A percentile compares a stretch with the other conserved stretches of the same genome.
phyloP scores from a whole-genome alignment of 1,284 basidiomycete species.

The Marasmius fiardii region DNA sequence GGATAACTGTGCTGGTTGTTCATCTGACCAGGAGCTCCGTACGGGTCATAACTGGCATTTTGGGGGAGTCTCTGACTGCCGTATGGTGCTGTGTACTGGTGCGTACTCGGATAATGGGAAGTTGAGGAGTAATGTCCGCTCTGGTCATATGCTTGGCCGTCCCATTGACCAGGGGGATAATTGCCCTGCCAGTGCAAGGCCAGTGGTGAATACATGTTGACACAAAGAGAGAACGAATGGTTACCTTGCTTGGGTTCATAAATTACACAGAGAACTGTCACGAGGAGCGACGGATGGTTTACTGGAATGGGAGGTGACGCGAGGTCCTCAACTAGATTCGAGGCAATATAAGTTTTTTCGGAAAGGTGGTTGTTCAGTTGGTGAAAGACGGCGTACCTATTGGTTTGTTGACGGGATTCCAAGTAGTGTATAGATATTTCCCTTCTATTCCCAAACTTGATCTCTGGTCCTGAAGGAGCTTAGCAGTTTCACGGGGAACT shows the following conservation, averaged over 20 bases:
- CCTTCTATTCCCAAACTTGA: neutral
- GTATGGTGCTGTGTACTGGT: constrained; percentile 3
- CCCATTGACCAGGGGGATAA: constrained; percentile 12
- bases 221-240: neutral
- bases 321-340: neutral
- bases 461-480: constrained; percentile 10
- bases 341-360: constrained; percentile 13
- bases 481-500: constrained; percentile 10
- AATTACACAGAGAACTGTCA: neutral
- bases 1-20: constrained; percentile 7
- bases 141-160: constrained; percentile 7
- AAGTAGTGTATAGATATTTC: constrained; percentile 8
- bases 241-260: constrained; percentile 18
- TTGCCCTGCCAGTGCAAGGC: constrained; percentile 7
- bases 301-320: constrained; percentile 5
- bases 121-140: constrained; percentile 6
- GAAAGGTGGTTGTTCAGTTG: neutral
- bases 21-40: constrained; percentile 4
- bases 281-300: neutral
- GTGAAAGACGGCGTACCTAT: constrained; percentile 9
- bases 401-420: constrained; percentile 4
- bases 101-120: constrained; percentile 7
- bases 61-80: constrained; percentile 7
- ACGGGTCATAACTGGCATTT: constrained; percentile 1
- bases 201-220: neutral